Percentiles rank a stretch among this genome's conserved stretches.
Evolutionary conservation across 2,329 filamentous ascomycete species (phyloP).

Genomic region (Hymenoscyphus fructigenus): DNA sequence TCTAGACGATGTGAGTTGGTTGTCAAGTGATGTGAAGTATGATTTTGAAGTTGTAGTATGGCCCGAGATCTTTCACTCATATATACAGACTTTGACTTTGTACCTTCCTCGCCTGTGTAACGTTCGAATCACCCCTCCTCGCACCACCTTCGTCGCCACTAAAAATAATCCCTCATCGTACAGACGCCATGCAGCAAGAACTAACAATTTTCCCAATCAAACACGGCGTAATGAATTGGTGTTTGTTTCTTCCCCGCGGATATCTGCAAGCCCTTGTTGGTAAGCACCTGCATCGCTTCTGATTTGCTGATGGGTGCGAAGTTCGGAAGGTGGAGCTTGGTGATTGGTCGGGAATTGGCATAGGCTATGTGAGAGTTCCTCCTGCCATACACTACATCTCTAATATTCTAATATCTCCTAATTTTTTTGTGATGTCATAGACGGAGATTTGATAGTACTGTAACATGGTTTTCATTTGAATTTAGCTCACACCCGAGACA

Average conservation of each 20-base stretch:
- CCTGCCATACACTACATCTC: too few relatives aligned
- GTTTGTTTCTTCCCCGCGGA: background rate
- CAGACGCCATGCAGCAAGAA: background rate
- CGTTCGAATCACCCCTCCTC: background rate
- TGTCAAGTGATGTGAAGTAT: background rate
- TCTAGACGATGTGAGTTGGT: background rate
- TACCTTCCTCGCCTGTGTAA: background rate
- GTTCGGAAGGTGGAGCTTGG: background rate
- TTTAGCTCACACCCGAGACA: too few relatives aligned
- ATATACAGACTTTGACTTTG: background rate
- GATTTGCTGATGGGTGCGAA: too few relatives aligned
- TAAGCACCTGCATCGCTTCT: background rate
- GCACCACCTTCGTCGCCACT: background rate
- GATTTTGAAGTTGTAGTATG: background rate
- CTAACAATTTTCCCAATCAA: background rate
- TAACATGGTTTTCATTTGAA: too few relatives aligned
- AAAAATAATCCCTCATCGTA: background rate
- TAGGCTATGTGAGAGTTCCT: too few relatives aligned
- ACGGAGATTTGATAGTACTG: too few relatives aligned
- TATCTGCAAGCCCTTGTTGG: background rate
- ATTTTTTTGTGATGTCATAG: too few relatives aligned
- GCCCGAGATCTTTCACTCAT: background rate
- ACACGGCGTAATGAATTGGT: background rate
- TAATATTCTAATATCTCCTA: too few relatives aligned
- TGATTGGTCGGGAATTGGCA: background rate